A percentile compares a stretch with the other conserved stretches of the same genome.
Evolutionary conservation across 352 stramenopile genomes (phyloP).

Genomic region (Pythium scleroteichum): DNA sequence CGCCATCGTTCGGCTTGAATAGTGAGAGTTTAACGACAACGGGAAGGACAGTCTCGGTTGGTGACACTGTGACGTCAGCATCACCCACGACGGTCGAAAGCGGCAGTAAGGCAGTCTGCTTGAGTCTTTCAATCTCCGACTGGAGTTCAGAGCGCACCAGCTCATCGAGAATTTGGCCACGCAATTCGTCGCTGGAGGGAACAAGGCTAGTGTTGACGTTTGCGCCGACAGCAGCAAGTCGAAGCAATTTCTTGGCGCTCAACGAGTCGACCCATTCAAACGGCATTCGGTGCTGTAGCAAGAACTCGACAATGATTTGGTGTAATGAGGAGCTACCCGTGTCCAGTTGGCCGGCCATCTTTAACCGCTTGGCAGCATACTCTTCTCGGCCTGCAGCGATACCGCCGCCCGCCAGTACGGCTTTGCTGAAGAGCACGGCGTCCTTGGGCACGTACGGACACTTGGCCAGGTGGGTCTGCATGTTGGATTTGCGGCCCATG

Average conservation of each 20-base stretch:
- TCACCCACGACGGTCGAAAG: not conserved
- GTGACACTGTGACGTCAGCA: not conserved
- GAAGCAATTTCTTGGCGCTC: conserved; percentile 54
- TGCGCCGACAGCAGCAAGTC: conserved; percentile 23
- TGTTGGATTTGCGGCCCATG: conserved; percentile 79
- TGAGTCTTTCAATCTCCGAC: conserved; percentile 39
- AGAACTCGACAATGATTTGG: conserved; percentile 49
- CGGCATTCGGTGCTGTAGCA: conserved; percentile 61
- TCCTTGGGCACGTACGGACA: conserved; percentile 72
- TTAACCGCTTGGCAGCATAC: conserved; percentile 19
- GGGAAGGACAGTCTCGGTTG: conserved; percentile 23
- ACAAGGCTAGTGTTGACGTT: conserved; percentile 26
- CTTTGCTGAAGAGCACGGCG: conserved; percentile 29
- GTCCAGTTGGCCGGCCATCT: conserved; percentile 11
- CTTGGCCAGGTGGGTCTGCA: conserved; percentile 83
- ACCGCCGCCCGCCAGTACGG: conserved; percentile 1
- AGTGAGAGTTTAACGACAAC: conserved; percentile 42
- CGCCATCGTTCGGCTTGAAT: not conserved
- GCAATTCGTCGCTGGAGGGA: conserved; percentile 38
- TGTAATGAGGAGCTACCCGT: conserved; percentile 29
- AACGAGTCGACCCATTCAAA: conserved; percentile 66
- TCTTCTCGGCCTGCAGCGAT: conserved; percentile 10
- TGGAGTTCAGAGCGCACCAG: conserved; percentile 34
- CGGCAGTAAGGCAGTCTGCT: conserved; percentile 28
- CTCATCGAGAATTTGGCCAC: conserved; percentile 44